Base-by-base conservation (phyloP, 306 rosid genomes). In the Lotus japonicus region DNA sequence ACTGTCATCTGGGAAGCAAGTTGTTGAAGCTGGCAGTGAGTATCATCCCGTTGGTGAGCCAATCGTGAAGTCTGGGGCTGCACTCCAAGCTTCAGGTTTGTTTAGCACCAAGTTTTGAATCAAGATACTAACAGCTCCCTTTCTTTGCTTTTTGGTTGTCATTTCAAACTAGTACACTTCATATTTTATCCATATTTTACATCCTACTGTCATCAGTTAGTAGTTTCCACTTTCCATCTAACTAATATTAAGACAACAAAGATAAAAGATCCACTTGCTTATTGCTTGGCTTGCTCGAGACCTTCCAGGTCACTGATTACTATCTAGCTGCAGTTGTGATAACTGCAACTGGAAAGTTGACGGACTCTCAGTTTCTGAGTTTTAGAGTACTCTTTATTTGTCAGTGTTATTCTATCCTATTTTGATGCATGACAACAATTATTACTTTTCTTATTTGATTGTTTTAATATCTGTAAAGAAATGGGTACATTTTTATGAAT, bases 71-170 rank as follows among this genome's bases (percentile, higher is more conserved):
- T 80, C 82, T 13, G 95, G 89, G 35, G 92, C 97, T 58, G 84
- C 86, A 35, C 21, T 86, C 38, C 97, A 89, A 84, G 98, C 96
- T 53, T 89, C 98, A 76, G 95, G 96, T 92, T 51, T 50, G 77
- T 77, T 60, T 77, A 65, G 13, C 55, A 4, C 16, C 18, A 48
- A 9, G 14, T 45, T 38, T 28, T 67, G 19, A 9, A 64, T 69
- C 42, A 57, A 42, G 15, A 44, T 44, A 13, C 28, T 42, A 36
- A 55, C 13, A 44, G 7, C 11, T 13, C 42, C 39, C 46, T 23
- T 69, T 9, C 35, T 26, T 57, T 13, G 6, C 7, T 45, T 16
- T 53, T 43, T 7, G 56, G 7, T 53, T 23, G 67, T 7, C 14
- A 28, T 65, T 66, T 18, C 16, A 10, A 58, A 66, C 48, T 28